These are phyloP conservation scores for Didymella keratinophila DNA, from an alignment of 2,329 filamentous ascomycete genomes.

Conservation along the genomic window DNA sequence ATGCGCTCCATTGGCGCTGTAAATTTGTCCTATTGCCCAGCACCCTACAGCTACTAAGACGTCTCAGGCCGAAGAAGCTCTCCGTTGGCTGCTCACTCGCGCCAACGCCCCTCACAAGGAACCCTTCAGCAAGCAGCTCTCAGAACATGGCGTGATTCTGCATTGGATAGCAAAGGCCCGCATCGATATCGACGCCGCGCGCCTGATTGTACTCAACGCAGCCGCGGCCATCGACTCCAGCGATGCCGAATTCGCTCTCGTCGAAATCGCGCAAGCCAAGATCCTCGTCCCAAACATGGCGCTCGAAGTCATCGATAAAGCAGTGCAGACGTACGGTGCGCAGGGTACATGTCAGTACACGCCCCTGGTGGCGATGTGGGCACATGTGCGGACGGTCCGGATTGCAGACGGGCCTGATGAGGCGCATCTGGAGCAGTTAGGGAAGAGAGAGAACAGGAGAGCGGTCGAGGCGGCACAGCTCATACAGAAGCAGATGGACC, in stretches of 20 bases:
- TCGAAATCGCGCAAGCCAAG: slow-evolving; percentile 93
- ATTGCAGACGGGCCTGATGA: slow-evolving; percentile 94
- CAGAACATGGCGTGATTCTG: slow-evolving; percentile 88
- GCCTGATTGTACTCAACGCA: slow-evolving; percentile 88
- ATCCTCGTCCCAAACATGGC: slow-evolving; percentile 83
- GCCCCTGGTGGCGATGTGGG: slow-evolving; percentile 79
- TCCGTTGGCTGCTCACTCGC: slow-evolving; percentile 91
- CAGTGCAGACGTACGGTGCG: slow-evolving; percentile 87
- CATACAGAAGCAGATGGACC: slow-evolving; percentile 68
- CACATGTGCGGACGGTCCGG: slow-evolving; percentile 77
- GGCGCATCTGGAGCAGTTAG: slow-evolving; percentile 76
- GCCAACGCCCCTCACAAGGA: slow-evolving; percentile 90
- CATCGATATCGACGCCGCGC: slow-evolving; percentile 88
- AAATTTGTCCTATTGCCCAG: slow-evolving; percentile 43
- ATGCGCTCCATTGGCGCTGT: slow-evolving; percentile 91
- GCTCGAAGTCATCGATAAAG: slow-evolving; percentile 86
- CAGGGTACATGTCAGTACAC: slow-evolving; percentile 93
- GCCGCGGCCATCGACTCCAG: slow-evolving; percentile 89
- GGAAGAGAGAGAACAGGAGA: slow-evolving; percentile 76
- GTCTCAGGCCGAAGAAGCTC: slow-evolving; percentile 75
- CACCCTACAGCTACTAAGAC: slow-evolving; percentile 9
- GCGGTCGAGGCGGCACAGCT: slow-evolving; percentile 65
- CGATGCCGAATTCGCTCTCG: slow-evolving; percentile 83
- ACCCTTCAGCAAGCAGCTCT: slow-evolving; percentile 84
- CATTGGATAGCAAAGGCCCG: slow-evolving; percentile 78